These are phyloP conservation scores for Vickermania spadyakhi DNA, from an alignment of 208 protist species.

Conservation along the genomic window DNA sequence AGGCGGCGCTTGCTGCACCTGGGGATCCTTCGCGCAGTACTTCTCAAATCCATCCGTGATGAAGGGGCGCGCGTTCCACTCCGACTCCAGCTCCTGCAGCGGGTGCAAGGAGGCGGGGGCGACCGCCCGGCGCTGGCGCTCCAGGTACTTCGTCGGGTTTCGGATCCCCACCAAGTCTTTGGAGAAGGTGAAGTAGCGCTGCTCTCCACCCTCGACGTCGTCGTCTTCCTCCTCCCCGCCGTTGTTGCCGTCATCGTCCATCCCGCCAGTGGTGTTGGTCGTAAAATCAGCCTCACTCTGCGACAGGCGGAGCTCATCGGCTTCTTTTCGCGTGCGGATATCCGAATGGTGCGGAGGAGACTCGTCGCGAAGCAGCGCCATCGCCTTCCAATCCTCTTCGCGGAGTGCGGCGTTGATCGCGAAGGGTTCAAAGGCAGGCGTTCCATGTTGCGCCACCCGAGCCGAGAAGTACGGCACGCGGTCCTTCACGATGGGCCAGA, in stretches of 20 bases:
- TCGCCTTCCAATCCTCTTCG: not conserved
- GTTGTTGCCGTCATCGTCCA: no score
- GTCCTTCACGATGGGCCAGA: not conserved
- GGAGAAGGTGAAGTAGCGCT: constrained; percentile 1
- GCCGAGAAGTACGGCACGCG: not conserved
- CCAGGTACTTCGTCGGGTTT: not conserved
- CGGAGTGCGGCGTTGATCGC: not conserved
- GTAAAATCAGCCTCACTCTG: no score
- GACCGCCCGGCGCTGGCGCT: not conserved
- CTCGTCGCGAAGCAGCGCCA: no score
- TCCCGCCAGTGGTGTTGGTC: no score
- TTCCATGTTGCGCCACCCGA: not conserved
- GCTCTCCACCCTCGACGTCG: not conserved
- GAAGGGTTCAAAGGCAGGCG: not conserved
- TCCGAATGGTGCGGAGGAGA: no score
- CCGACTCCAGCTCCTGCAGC: not conserved
- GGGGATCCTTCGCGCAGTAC: not conserved
- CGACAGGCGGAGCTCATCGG: not conserved
- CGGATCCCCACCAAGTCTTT: not conserved
- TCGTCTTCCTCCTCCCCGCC: not conserved
- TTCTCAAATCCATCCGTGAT: not conserved
- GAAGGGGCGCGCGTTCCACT: not conserved
- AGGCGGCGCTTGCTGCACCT: not conserved
- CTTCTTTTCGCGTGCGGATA: not conserved
- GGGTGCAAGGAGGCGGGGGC: not conserved